Evolutionary conservation across 202 grass and related monocot species (phyloP).

Genomic region (Digitaria exilis): DNA sequence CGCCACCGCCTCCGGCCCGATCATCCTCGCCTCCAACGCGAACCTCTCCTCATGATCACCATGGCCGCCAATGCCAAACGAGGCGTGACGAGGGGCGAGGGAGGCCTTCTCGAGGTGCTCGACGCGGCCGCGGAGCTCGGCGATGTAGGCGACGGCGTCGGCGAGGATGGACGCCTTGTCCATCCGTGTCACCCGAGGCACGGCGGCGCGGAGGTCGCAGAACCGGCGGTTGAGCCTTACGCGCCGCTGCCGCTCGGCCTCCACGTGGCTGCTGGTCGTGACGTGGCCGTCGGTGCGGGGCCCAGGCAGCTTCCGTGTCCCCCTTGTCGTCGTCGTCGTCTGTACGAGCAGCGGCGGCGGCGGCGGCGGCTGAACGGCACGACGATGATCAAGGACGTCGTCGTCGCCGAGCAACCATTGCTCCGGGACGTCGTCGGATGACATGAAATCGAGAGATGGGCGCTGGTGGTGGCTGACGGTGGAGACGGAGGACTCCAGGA

Average conservation of each 20-base stretch:
- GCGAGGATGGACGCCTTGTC: conserved; percentile 11
- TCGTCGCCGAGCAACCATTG: not conserved
- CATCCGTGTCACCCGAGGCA: conserved; percentile 8
- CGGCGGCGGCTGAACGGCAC: not conserved
- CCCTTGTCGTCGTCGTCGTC: not conserved
- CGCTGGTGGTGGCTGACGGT: too few species aligned
- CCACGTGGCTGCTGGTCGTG: not conserved
- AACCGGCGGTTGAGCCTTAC: not conserved
- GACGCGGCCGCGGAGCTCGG: not conserved
- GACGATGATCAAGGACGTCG: not conserved
- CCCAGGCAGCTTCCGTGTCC: not conserved
- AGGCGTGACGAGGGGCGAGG: not conserved
- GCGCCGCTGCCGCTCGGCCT: conserved; percentile 1
- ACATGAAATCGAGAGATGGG: too few species aligned
- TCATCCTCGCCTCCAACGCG: conserved; percentile 9
- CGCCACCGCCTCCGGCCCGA: not conserved
- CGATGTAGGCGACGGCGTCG: conserved; percentile 15
- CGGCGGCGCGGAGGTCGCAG: not conserved
- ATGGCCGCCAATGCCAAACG: too few species aligned
- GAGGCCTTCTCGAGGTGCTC: not conserved
- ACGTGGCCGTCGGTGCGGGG: not conserved
- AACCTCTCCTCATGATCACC: too few species aligned
- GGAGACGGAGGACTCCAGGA: too few species aligned
- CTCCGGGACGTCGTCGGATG: too few species aligned
- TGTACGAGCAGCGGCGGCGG: not conserved